These are phyloP conservation scores for Mycosphaerella sp. DNA, from an alignment of 2,329 filamentous ascomycete species.

Conservation along the genomic window DNA sequence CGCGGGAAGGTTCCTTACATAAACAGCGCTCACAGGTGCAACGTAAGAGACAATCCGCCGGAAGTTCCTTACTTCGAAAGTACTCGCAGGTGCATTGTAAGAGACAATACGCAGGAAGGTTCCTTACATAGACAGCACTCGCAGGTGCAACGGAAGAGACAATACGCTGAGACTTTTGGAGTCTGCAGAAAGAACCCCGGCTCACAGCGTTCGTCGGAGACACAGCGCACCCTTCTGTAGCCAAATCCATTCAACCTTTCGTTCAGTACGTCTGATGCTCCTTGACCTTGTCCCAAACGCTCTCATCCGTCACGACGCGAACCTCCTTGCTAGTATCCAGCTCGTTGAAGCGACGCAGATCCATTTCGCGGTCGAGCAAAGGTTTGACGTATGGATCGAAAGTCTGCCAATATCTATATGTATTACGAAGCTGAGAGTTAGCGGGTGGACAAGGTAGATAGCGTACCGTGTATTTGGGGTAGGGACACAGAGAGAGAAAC, in stretches of 20 bases:
- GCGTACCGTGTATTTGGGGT: too few species aligned
- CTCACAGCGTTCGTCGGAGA: neutral
- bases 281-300: slow-evolving; percentile 32
- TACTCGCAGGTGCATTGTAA: too few species aligned
- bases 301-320: slow-evolving; percentile 30
- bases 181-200: too few species aligned
- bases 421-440: too few species aligned
- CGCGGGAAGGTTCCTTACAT: too few species aligned
- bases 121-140: neutral
- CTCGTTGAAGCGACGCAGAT: slow-evolving; percentile 62
- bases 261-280: slow-evolving; percentile 29
- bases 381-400: slow-evolving; percentile 69
- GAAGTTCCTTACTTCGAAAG: too few species aligned
- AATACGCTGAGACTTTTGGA: too few species aligned
- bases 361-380: slow-evolving; percentile 61
- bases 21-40: neutral
- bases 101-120: too few species aligned
- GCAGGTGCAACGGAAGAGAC: neutral
- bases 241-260: neutral
- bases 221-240: neutral
- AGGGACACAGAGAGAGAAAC: too few species aligned
- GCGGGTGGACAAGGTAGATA: too few species aligned
- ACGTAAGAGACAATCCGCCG: neutral
- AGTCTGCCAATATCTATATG: slow-evolving; percentile 57
- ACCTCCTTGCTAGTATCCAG: slow-evolving; percentile 45